phyloP scores from a whole-genome alignment of 139 green algal genomes.

The Pleodorina starrii region DNA sequence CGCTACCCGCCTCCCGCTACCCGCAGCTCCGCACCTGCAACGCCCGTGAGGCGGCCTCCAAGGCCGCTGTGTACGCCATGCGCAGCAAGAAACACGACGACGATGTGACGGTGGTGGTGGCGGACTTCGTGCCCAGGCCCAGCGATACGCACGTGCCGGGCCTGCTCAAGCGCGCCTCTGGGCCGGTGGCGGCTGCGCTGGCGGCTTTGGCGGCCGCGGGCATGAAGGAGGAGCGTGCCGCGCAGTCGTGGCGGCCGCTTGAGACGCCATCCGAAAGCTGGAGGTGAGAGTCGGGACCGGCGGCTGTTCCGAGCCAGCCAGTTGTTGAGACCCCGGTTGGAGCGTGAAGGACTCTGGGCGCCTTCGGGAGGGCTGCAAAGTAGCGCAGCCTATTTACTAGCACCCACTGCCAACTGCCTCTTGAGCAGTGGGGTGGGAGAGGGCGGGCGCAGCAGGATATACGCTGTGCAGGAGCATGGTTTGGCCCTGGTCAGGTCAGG shows the following conservation, averaged over 20 bases:
- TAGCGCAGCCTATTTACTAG: too few relatives aligned
- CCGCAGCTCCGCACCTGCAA: constrained; percentile 33
- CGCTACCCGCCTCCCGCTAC: too few relatives aligned
- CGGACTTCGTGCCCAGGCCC: constrained; percentile 68
- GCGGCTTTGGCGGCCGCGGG: neutral
- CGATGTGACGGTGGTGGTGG: constrained; percentile 65
- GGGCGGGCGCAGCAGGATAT: too few relatives aligned
- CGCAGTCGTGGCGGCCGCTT: constrained; percentile 51
- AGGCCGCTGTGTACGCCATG: constrained; percentile 42
- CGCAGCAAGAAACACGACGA: constrained; percentile 37
- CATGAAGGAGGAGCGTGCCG: constrained; percentile 29
- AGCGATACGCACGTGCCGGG: constrained; percentile 41
- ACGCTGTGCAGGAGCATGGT: too few relatives aligned
- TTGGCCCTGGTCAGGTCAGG: too few relatives aligned
- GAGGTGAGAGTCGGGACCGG: too few relatives aligned
- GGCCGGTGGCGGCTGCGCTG: neutral
- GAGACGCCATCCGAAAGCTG: constrained; percentile 44
- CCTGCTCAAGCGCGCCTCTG: constrained; percentile 3
- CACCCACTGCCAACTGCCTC: too few relatives aligned
- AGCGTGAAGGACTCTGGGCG: too few relatives aligned
- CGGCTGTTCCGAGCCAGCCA: too few relatives aligned
- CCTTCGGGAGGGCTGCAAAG: too few relatives aligned
- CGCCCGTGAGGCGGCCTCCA: constrained; percentile 23
- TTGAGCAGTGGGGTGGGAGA: too few relatives aligned
- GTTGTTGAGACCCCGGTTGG: too few relatives aligned